Conservation (phyloP, 768 basidiomycete species). For the Phaeolepiota aurea region DNA sequence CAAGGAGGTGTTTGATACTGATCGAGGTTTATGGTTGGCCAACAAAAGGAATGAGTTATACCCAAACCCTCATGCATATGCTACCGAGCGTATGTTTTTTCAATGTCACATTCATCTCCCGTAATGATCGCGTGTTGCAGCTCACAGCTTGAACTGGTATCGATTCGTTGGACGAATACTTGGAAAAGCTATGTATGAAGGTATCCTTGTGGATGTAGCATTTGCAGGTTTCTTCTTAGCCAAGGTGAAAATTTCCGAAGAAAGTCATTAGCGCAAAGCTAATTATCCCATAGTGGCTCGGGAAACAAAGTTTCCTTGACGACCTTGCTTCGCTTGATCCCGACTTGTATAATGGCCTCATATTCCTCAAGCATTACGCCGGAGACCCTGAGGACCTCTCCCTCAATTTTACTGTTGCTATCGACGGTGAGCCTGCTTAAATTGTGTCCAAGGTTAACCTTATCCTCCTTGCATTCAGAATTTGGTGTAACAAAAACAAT, state of each 20-base stretch:
- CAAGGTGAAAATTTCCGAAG: no score
- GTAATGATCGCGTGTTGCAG: conserved; percentile 23
- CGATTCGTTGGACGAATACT: conserved; percentile 88
- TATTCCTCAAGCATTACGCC: conserved; percentile 88
- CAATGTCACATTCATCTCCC: not conserved
- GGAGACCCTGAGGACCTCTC: conserved; percentile 84
- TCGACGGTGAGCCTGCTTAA: conserved; percentile 54
- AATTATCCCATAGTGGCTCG: conserved; percentile 64
- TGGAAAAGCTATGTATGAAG: conserved; percentile 95
- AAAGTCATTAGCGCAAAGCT: not conserved
- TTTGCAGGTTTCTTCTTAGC: conserved; percentile 95
- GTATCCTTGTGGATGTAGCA: conserved; percentile 88
- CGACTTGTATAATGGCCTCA: conserved; percentile 85
- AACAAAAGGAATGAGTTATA: conserved; percentile 92
- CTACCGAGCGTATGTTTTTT: conserved; percentile 62
- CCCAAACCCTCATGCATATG: conserved; percentile 89
- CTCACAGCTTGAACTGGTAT: conserved; percentile 86
- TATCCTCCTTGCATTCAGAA: conserved; percentile 35
- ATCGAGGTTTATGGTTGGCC: conserved; percentile 89
- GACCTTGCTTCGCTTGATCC: conserved; percentile 89
- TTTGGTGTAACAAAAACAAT: conserved; percentile 71
- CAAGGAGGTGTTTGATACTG: conserved; percentile 91
- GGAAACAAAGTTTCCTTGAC: conserved; percentile 85
- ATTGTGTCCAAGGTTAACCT: conserved; percentile 1
- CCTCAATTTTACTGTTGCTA: conserved; percentile 81